phyloP scores from a whole-genome alignment of 1,284 basidiomycete species.

The Ganoderma boninense region DNA sequence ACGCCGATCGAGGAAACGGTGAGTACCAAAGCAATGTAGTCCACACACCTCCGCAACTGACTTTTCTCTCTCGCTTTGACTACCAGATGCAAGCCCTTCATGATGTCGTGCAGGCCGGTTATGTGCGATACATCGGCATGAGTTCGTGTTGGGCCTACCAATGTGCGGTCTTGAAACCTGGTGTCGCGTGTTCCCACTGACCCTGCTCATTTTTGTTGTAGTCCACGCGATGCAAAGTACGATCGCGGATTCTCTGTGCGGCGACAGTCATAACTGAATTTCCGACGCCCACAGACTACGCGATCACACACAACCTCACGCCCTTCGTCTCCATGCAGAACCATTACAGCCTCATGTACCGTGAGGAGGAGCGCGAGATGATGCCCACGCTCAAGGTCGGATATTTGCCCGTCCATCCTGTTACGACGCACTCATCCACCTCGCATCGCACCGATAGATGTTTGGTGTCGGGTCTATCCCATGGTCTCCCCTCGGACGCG shows the following conservation, averaged over 20 bases:
- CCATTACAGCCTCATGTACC: constrained; percentile 50
- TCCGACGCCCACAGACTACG: no score
- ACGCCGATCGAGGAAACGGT: constrained; percentile 52
- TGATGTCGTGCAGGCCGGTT: constrained; percentile 47
- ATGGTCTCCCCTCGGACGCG: constrained; percentile 52
- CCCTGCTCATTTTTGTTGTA: no score
- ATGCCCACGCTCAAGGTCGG: constrained; percentile 42
- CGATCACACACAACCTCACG: constrained; percentile 48
- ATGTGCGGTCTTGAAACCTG: no score
- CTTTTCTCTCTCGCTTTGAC: no score
- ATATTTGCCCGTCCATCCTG: no score
- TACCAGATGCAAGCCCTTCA: constrained; percentile 45
- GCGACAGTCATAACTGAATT: no score
- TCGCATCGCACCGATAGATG: constrained; percentile 4
- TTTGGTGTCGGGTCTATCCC: constrained; percentile 52
- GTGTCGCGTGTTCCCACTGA: no score
- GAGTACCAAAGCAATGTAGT: no score
- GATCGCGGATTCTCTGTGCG: no score
- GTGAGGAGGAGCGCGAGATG: constrained; percentile 61
- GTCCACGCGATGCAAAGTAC: constrained; percentile 42
- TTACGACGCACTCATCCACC: no score
- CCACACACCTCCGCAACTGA: no score
- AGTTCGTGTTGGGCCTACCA: constrained; percentile 46
- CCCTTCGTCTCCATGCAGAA: constrained; percentile 66
- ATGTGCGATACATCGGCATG: constrained; percentile 51